Conservation (phyloP, 1,139 yeast species). For the Zygosaccharomyces pseudobailii region DNA sequence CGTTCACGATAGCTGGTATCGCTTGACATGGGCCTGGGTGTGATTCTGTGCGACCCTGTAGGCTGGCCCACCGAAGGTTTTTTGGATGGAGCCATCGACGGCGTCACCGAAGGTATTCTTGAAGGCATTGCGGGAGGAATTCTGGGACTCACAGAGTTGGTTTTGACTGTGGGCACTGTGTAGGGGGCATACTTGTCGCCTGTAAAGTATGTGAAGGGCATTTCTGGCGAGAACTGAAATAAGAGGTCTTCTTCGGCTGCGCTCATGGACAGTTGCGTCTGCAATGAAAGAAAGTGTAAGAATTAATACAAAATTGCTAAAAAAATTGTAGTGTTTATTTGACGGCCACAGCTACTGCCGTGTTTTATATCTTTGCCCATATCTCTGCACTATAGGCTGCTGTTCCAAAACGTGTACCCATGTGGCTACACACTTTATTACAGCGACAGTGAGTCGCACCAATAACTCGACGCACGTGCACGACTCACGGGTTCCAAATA, state of each 20-base stretch:
- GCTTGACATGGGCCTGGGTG: neutral
- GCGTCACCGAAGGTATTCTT: neutral
- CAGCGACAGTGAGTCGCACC: neutral
- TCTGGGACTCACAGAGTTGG: neutral
- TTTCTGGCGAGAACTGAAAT: slow-evolving; percentile 2
- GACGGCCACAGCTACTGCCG: too few species aligned
- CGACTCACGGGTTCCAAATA: neutral
- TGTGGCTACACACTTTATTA: neutral
- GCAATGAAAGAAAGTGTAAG: neutral
- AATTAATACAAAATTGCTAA: too few species aligned
- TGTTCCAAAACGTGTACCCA: neutral
- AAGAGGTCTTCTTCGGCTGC: slow-evolving; percentile 1
- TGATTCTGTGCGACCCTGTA: neutral
- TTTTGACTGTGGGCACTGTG: neutral
- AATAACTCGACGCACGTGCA: neutral
- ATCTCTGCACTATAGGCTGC: too few species aligned
- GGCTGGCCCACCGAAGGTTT: neutral
- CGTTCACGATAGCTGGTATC: slow-evolving; percentile 1
- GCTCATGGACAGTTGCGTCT: neutral
- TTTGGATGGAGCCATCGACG: neutral
- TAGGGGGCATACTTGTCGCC: neutral
- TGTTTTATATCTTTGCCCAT: too few species aligned
- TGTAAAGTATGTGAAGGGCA: neutral
- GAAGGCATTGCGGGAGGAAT: neutral
- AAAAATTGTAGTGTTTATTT: too few species aligned